Evolutionary conservation across 1,139 yeast genomes (phyloP), one percentile per base, ranked within the genome.

Genomic region (Blastobotrys capitulatus): DNA sequence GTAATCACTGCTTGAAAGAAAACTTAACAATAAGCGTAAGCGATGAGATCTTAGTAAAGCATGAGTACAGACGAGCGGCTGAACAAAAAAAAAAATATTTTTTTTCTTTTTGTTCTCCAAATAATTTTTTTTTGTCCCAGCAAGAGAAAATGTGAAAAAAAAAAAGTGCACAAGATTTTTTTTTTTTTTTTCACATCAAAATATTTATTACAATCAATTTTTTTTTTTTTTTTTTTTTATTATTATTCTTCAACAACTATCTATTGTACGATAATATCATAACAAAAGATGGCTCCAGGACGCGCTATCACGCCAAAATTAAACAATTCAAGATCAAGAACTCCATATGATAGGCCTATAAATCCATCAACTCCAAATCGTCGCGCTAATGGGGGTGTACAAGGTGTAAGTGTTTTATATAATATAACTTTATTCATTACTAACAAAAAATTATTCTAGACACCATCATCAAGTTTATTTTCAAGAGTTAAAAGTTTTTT

Each of bases 321-420:
- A 15, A 54, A 56, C 6, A 46, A 42, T 29, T 40, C 51, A 29
- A 44, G 59, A 40, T 38, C 49, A 19, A 37, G 52, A 18, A 57
- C 59, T 6, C 60, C 60, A 2, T 57, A 57, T 43, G 60, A 57
- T 20, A 44, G 57, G 27, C 54, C 52, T n/a, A 46, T 15, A 2
- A 31, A 38, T 16, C 48, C 48, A 12, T 39, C 44, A 9, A 46
- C 48, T 9, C 48, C 48, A n/a, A 46, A 36, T 16, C 47, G 38
- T 15, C 41, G 46, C 15, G 20, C n/a, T n/a, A 27, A 4, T 34
- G 35, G 16, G 12, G 43, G 7, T 4, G 15, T 9, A 4, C n/a
- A 16, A 15, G 18, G 18, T 13, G 29, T 22, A 38, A 18, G 42
- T 38, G 9, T 9, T 22, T 5, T 5, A 22, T 22, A 5, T 4